Conservation (phyloP, 1,284 basidiomycete species). For the Rhodotorula sp. region DNA sequence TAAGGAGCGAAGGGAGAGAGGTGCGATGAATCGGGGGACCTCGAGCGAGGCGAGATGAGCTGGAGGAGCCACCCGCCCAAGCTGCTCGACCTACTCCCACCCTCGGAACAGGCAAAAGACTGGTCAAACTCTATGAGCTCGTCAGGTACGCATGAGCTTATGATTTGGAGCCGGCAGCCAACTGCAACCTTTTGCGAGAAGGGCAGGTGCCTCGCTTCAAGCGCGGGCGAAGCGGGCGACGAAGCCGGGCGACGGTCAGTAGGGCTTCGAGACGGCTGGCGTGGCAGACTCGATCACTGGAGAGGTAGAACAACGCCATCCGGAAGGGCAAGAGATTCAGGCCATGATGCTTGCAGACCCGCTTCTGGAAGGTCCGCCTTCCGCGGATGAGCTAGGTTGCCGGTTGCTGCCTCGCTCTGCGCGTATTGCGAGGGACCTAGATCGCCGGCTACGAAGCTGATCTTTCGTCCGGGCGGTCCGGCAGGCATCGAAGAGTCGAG, state of each 20-base stretch:
- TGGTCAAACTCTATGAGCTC: slow-evolving; percentile 17
- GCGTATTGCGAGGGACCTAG: too few relatives aligned
- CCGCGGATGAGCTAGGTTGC: too few relatives aligned
- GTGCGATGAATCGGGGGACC: too few relatives aligned
- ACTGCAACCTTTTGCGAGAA: neutral
- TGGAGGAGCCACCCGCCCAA: slow-evolving; percentile 16
- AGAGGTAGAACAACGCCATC: too few relatives aligned
- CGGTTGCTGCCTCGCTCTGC: too few relatives aligned
- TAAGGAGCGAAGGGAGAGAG: neutral
- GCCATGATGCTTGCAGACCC: too few relatives aligned
- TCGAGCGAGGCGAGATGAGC: slow-evolving; percentile 23
- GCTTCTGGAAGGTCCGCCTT: too few relatives aligned
- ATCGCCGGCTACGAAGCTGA: too few relatives aligned
- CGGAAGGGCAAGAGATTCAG: too few relatives aligned
- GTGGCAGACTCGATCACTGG: too few relatives aligned
- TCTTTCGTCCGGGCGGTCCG: too few relatives aligned
- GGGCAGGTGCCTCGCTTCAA: too few relatives aligned
- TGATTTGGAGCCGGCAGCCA: neutral
- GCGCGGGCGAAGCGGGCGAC: neutral
- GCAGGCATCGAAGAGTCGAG: neutral
- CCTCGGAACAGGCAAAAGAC: slow-evolving; percentile 25
- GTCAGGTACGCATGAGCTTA: neutral
- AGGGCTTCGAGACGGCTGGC: neutral
- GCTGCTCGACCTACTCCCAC: neutral
- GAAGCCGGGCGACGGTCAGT: slow-evolving; percentile 1